Base-by-base conservation (phyloP, 805 yeast species). In the Candida tammaniensis region DNA sequence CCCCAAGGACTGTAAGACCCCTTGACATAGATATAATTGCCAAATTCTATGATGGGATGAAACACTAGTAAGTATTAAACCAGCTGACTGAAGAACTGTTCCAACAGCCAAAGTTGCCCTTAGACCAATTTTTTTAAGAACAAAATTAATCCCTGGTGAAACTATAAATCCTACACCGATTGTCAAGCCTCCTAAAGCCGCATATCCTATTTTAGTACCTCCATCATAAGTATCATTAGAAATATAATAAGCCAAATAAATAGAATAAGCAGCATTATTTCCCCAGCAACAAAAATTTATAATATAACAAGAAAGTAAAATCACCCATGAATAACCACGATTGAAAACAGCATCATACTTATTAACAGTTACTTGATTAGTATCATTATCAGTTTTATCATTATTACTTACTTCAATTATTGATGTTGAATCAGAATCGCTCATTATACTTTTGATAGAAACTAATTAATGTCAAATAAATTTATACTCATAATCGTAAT, bases 241-340 rank as follows among this genome's bases (percentile, higher is more conserved):
- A 16, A 82, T 43, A 48, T 80, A 83, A 42, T 66, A 69, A 1
- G 82, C 68, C 17, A 82, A 59, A 44, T 78, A 80, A 4, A 83
- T 70, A 18, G 86, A 82, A 50, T 70, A 83, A 3, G 80, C 82
- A 5, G 77, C 61, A 43, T 82, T 82, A 43, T 82, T 72, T 11
- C 93, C 93, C 89, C 91, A 83, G 0, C 86, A 74, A 24, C 73
- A 64, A 43, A 78, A 72, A 52, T 77, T 76, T 25, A 77, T 58
- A 4, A 76, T 33, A 18, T 68, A 59, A 3, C 74, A 69, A 10
- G 78, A 75, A 11, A 72, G 40, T 10, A 74, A 71, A 14, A 80
- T 65, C 0, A 81, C 76, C 83, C 86, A 79, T 2, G 84, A 86
- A 37, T 75, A 71, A 2, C 87, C 87, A 27, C 78, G 81, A 52